Evolutionary conservation across 192 early-diverging fungal species (phyloP).

Genomic region (Chytriomyces sp.): DNA sequence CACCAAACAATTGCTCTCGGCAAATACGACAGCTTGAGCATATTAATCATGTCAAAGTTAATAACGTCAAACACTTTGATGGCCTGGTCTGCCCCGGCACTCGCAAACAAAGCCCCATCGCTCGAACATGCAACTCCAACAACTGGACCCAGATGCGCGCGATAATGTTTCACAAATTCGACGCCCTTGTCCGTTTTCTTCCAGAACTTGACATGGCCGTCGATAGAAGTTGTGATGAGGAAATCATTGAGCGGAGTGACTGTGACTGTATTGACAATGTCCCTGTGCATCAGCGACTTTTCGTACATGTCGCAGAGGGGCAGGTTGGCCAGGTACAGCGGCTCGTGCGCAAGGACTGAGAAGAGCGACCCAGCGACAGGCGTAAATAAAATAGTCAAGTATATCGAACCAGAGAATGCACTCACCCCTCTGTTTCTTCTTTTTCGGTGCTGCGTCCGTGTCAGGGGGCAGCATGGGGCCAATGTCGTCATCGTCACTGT

Average conservation of each 20-base stretch:
- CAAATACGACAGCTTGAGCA: slow-evolving; percentile 77
- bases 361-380: not conserved
- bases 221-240: slow-evolving; percentile 89
- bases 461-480: not conserved
- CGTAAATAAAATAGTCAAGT: no score
- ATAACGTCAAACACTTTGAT: slow-evolving; percentile 95
- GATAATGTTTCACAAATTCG: slow-evolving; percentile 98
- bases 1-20: slow-evolving; percentile 86
- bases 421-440: no score
- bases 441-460: not conserved
- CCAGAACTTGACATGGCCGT: slow-evolving; percentile 99
- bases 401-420: no score
- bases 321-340: slow-evolving; percentile 77
- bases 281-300: slow-evolving; percentile 94
- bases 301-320: slow-evolving; percentile 94
- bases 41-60: slow-evolving; percentile 99
- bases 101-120: slow-evolving; percentile 82
- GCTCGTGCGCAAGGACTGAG: slow-evolving; percentile 61
- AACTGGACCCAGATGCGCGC: slow-evolving; percentile 81
- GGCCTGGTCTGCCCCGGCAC: slow-evolving; percentile 78
- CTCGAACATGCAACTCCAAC: slow-evolving; percentile 48
- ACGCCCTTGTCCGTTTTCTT: slow-evolving; percentile 91
- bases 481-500: not conserved
- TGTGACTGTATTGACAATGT: slow-evolving; percentile 78
- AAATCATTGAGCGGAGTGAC: slow-evolving; percentile 81